Evolutionary conservation across 2,329 filamentous ascomycete genomes (phyloP).

Genomic region (Alternaria brassicae): DNA sequence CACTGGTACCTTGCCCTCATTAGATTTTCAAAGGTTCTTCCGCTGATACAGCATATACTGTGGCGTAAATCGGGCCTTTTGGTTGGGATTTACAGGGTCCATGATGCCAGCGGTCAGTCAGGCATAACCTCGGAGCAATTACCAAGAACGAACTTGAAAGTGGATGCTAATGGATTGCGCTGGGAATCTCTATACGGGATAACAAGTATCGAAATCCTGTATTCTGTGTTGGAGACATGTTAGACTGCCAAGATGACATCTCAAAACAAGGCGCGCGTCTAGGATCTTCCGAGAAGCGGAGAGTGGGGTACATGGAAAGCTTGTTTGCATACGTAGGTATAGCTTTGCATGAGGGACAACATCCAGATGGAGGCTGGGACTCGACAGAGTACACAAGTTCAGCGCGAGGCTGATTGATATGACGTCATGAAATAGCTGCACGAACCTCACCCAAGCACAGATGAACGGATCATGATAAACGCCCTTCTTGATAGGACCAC

Average conservation of each 20-base stretch:
- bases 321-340: not conserved
- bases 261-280: not conserved
- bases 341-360: not conserved
- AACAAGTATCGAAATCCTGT: not conserved
- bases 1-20: conserved; percentile 57
- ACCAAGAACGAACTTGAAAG: not conserved
- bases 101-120: conserved; percentile 27
- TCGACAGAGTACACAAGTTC: not conserved
- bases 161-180: not conserved
- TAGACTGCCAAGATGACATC: not conserved
- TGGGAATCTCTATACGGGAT: not conserved
- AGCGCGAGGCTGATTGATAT: not conserved
- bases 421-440: conserved; percentile 1
- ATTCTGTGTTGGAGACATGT: too few relatives aligned
- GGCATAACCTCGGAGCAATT: not conserved
- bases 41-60: conserved; percentile 64
- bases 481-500: conserved; percentile 2
- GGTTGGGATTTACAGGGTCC: conserved; percentile 62
- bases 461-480: not conserved
- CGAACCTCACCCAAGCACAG: not conserved
- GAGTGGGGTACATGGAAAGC: conserved; percentile 5
- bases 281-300: not conserved
- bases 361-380: not conserved
- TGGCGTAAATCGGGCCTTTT: conserved; percentile 58
- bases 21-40: conserved; percentile 62